phyloP scores from a whole-genome alignment of 305 asterid genomes.

The Fraxinus angustifolia region DNA sequence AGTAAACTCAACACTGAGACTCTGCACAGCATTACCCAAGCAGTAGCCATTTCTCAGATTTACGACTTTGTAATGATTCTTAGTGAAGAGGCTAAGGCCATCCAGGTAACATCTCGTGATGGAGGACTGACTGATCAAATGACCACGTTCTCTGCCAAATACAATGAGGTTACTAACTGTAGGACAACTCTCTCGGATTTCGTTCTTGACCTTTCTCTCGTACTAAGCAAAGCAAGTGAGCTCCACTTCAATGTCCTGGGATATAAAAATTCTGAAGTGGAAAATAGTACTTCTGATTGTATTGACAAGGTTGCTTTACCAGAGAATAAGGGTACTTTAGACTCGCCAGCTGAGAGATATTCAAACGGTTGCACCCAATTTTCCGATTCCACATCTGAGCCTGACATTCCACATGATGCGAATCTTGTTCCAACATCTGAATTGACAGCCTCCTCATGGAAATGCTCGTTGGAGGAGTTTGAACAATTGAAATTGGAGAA shows the following conservation, averaged over 20 bases:
- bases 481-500: slow-evolving; percentile 78
- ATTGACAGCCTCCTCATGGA: slow-evolving; percentile 56
- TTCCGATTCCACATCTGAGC: slow-evolving; percentile 80
- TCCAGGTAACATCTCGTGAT: slow-evolving; percentile 41
- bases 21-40: slow-evolving; percentile 30
- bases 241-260: slow-evolving; percentile 56
- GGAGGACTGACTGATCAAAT: slow-evolving; percentile 48
- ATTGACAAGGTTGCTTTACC: slow-evolving; percentile 86
- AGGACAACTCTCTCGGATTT: slow-evolving; percentile 45
- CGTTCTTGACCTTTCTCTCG: slow-evolving; percentile 53
- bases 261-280: slow-evolving; percentile 55
- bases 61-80: slow-evolving; percentile 51
- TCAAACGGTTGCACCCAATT: slow-evolving; percentile 45
- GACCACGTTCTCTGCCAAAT: slow-evolving; percentile 51
- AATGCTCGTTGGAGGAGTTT: slow-evolving; percentile 80
- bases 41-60: slow-evolving; percentile 52
- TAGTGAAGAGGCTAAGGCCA: slow-evolving; percentile 57
- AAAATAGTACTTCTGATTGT: slow-evolving; percentile 57
- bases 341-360: slow-evolving; percentile 40
- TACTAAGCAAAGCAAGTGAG: slow-evolving; percentile 50
- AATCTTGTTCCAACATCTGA: slow-evolving; percentile 81
- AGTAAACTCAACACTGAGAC: slow-evolving; percentile 24
- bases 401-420: slow-evolving; percentile 74
- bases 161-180: slow-evolving; percentile 41
- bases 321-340: slow-evolving; percentile 49